Conservation (phyloP, 192 early-diverging fungal species). For the Rhizoclosmatium globosum region DNA sequence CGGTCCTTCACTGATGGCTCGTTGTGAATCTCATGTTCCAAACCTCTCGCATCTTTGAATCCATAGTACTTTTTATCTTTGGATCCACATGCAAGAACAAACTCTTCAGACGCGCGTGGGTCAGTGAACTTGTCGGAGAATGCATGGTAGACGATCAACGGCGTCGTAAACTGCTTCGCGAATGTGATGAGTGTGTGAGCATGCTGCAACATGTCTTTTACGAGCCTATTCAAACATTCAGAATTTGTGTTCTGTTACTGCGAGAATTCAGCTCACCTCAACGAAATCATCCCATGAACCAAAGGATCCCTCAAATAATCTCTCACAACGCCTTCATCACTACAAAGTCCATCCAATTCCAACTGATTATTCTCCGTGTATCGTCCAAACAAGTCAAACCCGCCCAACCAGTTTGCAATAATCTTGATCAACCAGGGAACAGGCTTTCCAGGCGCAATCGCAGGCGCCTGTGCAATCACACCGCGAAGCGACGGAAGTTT, state of each 20-base stretch:
- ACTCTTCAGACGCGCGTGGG: constrained; percentile 1
- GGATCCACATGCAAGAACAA: neutral
- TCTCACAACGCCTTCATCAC: constrained; percentile 6
- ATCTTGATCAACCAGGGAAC: constrained; percentile 7
- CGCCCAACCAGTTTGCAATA: constrained; percentile 4
- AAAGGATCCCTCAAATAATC: constrained; percentile 31
- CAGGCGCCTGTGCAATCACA: constrained; percentile 36
- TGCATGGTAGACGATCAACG: constrained; percentile 29
- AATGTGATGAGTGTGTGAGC: neutral
- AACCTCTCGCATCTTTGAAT: neutral
- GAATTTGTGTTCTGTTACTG: neutral
- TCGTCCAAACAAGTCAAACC: neutral
- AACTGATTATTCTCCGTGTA: constrained; percentile 22
- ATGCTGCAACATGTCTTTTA: constrained; percentile 26
- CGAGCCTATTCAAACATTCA: neutral
- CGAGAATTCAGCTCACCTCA: neutral
- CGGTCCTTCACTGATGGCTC: constrained; percentile 24
- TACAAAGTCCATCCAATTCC: constrained; percentile 28
- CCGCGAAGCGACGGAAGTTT: constrained; percentile 35
- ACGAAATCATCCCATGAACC: neutral
- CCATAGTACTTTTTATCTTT: constrained; percentile 32
- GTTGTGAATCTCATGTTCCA: constrained; percentile 43
- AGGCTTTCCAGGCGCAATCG: constrained; percentile 10
- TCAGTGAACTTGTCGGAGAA: neutral
- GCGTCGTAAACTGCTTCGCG: constrained; percentile 13